Percentiles rank a stretch among this genome's conserved stretches.
phyloP scores from a whole-genome alignment of 2,329 filamentous ascomycete genomes.

The Colletotrichum echinochloae region DNA sequence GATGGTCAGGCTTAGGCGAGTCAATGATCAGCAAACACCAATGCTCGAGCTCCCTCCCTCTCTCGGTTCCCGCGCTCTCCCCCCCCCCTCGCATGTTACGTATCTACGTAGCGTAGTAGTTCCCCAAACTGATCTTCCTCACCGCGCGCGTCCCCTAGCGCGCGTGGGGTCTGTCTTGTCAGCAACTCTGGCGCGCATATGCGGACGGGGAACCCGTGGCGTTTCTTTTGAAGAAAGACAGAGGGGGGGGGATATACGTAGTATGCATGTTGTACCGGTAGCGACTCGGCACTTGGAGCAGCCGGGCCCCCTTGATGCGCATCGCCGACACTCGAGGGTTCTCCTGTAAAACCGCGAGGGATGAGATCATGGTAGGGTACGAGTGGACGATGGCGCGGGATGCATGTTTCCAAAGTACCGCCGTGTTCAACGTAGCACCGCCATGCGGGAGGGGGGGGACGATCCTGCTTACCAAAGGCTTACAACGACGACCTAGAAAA shows the following conservation, averaged over 20 bases:
- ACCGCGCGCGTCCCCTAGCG: neutral
- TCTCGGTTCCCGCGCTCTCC: too few species aligned
- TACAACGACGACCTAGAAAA: conserved; percentile 8
- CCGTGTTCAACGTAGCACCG: neutral
- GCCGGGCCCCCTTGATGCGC: neutral
- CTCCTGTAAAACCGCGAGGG: neutral
- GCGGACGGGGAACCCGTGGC: neutral
- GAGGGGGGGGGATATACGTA: too few species aligned
- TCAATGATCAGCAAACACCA: conserved; percentile 5
- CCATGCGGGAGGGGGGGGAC: neutral
- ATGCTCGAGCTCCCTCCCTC: neutral
- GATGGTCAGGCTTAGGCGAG: neutral
- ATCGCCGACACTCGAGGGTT: neutral
- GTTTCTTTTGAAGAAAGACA: neutral
- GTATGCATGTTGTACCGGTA: conserved; percentile 1
- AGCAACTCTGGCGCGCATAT: neutral
- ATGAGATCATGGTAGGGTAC: neutral
- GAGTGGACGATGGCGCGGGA: neutral
- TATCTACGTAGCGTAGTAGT: neutral
- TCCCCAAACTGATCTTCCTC: conserved; percentile 8
- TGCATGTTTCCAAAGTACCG: neutral
- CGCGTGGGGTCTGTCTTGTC: neutral
- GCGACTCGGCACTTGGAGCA: conserved; percentile 10
- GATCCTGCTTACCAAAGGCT: conserved; percentile 17
- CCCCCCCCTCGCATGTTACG: conserved; percentile 9